Evolutionary conservation across 768 basidiomycete genomes (phyloP).

Genomic region (Naematelia aurantialba): DNA sequence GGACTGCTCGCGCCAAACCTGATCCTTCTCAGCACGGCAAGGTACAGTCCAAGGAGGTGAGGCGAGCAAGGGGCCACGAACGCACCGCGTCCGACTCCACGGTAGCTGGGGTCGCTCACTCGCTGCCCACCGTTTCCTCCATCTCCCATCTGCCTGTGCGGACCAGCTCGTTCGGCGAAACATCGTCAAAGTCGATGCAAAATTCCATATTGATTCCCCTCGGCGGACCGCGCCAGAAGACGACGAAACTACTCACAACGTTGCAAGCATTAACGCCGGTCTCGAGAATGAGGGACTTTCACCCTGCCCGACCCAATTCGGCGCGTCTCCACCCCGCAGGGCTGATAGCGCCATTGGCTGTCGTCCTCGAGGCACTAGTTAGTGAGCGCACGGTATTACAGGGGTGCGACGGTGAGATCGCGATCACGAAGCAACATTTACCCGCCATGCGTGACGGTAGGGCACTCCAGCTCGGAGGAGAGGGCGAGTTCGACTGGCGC

Average conservation of each 20-base stretch:
- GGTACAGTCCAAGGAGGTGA: not conserved
- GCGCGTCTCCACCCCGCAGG: conserved; percentile 16
- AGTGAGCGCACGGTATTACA: conserved; percentile 23
- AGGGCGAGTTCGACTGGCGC: conserved; percentile 33
- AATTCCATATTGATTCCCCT: conserved; percentile 1
- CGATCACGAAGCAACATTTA: conserved; percentile 1
- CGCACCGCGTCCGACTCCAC: conserved; percentile 6
- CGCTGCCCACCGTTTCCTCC: not conserved
- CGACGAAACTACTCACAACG: conserved; percentile 1
- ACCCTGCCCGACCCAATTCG: conserved; percentile 9
- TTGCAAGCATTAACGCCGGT: conserved; percentile 12
- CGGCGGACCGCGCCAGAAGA: not conserved
- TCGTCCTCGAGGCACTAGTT: conserved; percentile 39
- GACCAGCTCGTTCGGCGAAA: not conserved
- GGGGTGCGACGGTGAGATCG: not conserved
- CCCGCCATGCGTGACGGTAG: conserved; percentile 14
- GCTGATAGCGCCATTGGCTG: conserved; percentile 25
- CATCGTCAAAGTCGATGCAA: not conserved
- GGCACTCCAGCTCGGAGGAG: conserved; percentile 11
- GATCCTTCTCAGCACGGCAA: not conserved
- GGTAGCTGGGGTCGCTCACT: not conserved
- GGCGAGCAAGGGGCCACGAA: not conserved
- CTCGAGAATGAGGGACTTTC: not conserved
- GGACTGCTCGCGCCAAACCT: too few species aligned
- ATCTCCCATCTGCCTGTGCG: not conserved